Base-by-base conservation (phyloP, 345 rosid genomes). In the Arabidopsis arenosa region DNA sequence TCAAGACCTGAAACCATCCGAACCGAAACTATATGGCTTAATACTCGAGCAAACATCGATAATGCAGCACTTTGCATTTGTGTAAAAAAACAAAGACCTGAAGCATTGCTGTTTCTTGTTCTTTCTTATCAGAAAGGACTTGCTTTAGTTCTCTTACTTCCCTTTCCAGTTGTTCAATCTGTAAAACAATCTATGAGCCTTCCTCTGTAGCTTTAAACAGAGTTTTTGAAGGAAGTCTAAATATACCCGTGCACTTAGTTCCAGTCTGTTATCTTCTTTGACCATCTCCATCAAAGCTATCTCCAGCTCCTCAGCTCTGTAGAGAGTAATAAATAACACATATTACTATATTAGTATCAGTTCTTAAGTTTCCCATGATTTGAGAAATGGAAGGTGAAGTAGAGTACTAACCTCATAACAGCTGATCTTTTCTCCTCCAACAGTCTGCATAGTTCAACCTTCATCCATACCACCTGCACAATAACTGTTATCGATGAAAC, bases 301-400 rank as follows among this genome's bases (percentile, higher is more conserved):
- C 87, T 95, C 97, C 80, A 95, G 78, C 87, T 92, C 99, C 79
- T 95, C 99, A n/a, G 97, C 87, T 76, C 99, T 94, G 78, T 47
- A 39, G 65, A 82, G 67, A 69, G 74, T 76, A 45, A 65, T 18
- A 40, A 45, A 65, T 18, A 40, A 78, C 5, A 51, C 37, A 57
- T 36, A 33, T 66, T 48, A 59, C 0, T 36, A 57, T 36, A 33
- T 66, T 48, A 59, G 0, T 36, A 72, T 66, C 36, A 58, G 48
- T 45, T 66, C 51, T 36, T 45, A 14, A 45, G 18, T 43, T 43
- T 28, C 32, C 3, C 32, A 28, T 3, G 32, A 28, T 4, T 28
- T 28, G 4, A 55, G 28, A 32, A 59, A 45, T 35, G 33, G 69
- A 78, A 59, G 28, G 47, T 28, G 13, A 75, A 13, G 36, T 33